Base-by-base conservation (phyloP, 768 basidiomycete genomes). In the Trametes sanguinea region DNA sequence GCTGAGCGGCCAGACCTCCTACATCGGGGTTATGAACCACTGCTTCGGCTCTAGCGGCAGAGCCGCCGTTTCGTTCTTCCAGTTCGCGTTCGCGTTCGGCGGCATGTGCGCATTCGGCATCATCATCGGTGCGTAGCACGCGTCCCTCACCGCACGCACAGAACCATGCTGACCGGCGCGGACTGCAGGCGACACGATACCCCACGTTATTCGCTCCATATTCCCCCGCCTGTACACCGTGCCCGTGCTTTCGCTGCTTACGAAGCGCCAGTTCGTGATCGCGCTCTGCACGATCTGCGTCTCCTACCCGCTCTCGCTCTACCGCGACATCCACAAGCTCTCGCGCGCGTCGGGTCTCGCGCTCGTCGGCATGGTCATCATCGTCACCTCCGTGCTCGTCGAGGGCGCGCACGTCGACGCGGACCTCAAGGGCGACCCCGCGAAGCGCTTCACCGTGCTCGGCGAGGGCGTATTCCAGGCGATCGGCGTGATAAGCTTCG, bases 91-190 rank as follows among this genome's bases (percentile, higher is more conserved):
- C 72, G 97, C 97, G 7, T 97, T 97, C 66, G 97, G 97, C 69
- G 95, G 96, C 45, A 98, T 98, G 95, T 96, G 94, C 67, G 96
- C 96, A 0, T 98, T 98, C 73, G 93, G 94, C 32, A 96, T 98
- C 68, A 98, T 98, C 67, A 94, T 97, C 57, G 88, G 80, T 82
- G 50, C 42, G 71, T 22, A 43, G 69, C 54, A 14, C 29, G 10
- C 27, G 46, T 43, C 51, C 22, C n/a, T 11, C 16, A 9, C 6
- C 3, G 37, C 39, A 29, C 30, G 52, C 51, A 14, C 46, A 64
- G n/a, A 27, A 29, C 51, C 56, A 44, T 11, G 43, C 52, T 50
- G 22, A 11, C 11, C n/a, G 14, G 11, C 2, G 22, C 22, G 22
- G 22, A 22, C 22, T 29, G 59, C 67, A 83, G 95, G 97, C 64